Percentiles rank a stretch among this genome's conserved stretches.
Evolutionary conservation across 371 early-diverging fungal genomes (phyloP).

Genomic region (Dichotomocladium elegans): DNA sequence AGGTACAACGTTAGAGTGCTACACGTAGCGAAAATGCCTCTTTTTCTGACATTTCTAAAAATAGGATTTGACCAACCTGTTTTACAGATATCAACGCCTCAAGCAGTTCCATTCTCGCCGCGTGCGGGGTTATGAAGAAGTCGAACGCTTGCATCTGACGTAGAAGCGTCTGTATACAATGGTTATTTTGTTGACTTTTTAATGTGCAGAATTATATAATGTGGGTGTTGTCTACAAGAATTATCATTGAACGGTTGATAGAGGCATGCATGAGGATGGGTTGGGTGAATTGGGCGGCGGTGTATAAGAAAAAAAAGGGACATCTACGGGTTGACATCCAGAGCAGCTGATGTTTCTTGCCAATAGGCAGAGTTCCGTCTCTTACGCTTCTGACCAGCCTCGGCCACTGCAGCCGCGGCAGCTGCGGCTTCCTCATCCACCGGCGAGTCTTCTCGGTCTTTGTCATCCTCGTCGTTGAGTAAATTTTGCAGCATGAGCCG

Average conservation of each 20-base stretch:
- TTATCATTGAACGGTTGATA: too few species aligned
- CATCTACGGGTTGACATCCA: slow-evolving; percentile 10
- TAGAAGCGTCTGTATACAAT: too few species aligned
- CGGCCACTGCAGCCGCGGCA: slow-evolving; percentile 3
- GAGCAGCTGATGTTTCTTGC: slow-evolving; percentile 6
- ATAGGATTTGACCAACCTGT: slow-evolving; percentile 35
- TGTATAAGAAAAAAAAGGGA: too few species aligned
- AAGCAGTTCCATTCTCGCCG: slow-evolving; percentile 37
- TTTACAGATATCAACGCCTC: slow-evolving; percentile 42
- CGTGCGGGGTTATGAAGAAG: slow-evolving; percentile 24
- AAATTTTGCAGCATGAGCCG: slow-evolving; percentile 38
- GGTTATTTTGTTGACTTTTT: too few species aligned
- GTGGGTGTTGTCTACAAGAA: too few species aligned
- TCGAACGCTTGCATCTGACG: too few species aligned
- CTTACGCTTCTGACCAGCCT: slow-evolving; percentile 9
- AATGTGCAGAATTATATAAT: too few species aligned
- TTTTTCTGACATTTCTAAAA: too few species aligned
- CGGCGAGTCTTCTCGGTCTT: not conserved
- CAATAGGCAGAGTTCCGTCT: slow-evolving; percentile 7
- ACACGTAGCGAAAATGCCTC: too few species aligned
- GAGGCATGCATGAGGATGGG: too few species aligned
- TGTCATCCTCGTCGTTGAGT: slow-evolving; percentile 25
- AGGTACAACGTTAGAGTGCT: slow-evolving; percentile 25
- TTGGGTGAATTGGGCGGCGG: too few species aligned
- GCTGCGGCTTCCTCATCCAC: slow-evolving; percentile 2